phyloP scores from a whole-genome alignment of 108 stramenopile species.

The Pseudonitzschia delicatissima region DNA sequence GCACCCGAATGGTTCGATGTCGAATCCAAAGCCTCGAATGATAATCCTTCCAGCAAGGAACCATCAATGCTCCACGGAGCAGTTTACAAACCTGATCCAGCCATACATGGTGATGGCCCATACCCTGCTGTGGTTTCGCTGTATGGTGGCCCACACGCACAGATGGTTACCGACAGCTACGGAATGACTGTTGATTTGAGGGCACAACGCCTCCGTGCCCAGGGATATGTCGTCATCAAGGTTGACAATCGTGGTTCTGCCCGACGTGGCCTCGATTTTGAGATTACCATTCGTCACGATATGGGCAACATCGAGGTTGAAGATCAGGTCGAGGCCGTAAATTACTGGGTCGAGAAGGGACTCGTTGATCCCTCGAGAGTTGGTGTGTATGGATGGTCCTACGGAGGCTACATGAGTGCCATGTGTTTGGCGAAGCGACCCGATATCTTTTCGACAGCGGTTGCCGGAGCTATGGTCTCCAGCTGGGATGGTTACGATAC shows the following conservation, averaged over 20 bases:
- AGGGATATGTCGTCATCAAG: conserved; percentile 90
- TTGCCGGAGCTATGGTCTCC: conserved; percentile 92
- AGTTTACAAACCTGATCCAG: conserved; percentile 72
- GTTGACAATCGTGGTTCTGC: conserved; percentile 93
- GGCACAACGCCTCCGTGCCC: conserved; percentile 70
- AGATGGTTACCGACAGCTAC: conserved; percentile 63
- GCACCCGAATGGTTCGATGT: conserved; percentile 43
- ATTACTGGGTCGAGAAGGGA: conserved; percentile 50
- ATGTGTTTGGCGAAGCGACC: conserved; percentile 86
- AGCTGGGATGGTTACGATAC: conserved; percentile 96
- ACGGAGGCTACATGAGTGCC: conserved; percentile 91
- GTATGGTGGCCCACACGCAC: conserved; percentile 95
- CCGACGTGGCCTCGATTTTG: conserved; percentile 86
- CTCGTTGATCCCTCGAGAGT: conserved; percentile 78
- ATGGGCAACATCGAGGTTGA: conserved; percentile 84
- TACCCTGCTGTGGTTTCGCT: conserved; percentile 84
- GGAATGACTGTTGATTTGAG: conserved; percentile 80
- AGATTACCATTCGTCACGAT: conserved; percentile 60
- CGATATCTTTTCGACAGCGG: conserved; percentile 81
- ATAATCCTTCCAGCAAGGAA: not conserved
- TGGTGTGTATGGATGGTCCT: conserved; percentile 93
- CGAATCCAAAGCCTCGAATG: not conserved
- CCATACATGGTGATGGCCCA: conserved; percentile 69
- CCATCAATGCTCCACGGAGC: conserved; percentile 55
- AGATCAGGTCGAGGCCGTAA: conserved; percentile 87